Conservation (phyloP, 2,329 filamentous ascomycete species). For the Penicillium brevicompactum region DNA sequence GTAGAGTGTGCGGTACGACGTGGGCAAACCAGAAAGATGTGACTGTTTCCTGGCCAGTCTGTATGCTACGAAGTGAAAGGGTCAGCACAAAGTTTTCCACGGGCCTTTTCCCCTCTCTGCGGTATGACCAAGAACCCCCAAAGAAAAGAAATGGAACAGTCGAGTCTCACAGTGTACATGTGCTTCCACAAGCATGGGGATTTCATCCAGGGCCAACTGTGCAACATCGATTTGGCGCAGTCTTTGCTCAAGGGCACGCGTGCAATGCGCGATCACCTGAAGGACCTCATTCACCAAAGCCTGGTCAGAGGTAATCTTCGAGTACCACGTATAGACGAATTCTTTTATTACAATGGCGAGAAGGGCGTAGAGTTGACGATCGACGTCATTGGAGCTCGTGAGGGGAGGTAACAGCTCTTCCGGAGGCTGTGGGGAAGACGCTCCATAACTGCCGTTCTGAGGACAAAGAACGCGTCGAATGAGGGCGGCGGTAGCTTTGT, state of each 20-base stretch:
- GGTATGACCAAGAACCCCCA: conserved; percentile 15
- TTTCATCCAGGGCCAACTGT: conserved; percentile 79
- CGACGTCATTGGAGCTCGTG: conserved; percentile 91
- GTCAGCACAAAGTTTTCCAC: conserved; percentile 23
- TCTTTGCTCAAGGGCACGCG: conserved; percentile 81
- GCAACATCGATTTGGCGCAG: conserved; percentile 81
- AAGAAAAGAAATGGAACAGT: conserved; percentile 3
- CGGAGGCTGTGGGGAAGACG: conserved; percentile 65
- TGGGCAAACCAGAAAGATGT: conserved; percentile 60
- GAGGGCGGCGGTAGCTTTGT: conserved; percentile 76
- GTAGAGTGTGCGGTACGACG: conserved; percentile 71
- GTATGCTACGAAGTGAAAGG: conserved; percentile 60
- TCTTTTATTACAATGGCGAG: conserved; percentile 87
- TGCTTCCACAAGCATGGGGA: conserved; percentile 76
- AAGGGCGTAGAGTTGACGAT: conserved; percentile 89
- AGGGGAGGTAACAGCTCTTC: conserved; percentile 84
- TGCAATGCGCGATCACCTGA: conserved; percentile 89
- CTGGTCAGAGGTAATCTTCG: conserved; percentile 86
- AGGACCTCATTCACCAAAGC: conserved; percentile 85
- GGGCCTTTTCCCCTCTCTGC: conserved; percentile 19
- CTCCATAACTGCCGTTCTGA: conserved; percentile 53
- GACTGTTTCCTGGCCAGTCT: conserved; percentile 65
- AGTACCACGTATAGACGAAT: conserved; percentile 92
- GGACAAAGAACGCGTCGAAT: conserved; percentile 83
- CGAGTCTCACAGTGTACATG: conserved; percentile 72